Base-by-base conservation (phyloP, 2,329 filamentous ascomycete species). In the Hortaea werneckii region DNA sequence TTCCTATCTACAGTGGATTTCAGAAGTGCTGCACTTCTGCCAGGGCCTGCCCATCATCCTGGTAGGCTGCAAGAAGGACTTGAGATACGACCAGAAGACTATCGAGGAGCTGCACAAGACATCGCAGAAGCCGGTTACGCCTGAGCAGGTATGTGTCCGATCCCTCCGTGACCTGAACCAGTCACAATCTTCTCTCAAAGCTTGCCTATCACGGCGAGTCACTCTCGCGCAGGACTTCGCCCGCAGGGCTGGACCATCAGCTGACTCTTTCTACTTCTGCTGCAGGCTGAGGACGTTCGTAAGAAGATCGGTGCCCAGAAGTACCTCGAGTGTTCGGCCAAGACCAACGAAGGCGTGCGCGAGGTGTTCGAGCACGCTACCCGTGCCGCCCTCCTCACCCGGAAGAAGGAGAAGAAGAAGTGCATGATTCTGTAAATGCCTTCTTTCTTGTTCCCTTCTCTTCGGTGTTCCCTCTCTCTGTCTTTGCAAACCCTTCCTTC, bases 301-400 rank as follows among this genome's bases (percentile, higher is more conserved):
- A 95, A 95, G 86, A 73, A 74, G 69, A 75, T 75, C 53, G 71
- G 71, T 55, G 72, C 71, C 50, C 66, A 69, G 62, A 95, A 95
- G 80, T 98, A 98, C 75, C 87, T 96, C 57, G 92, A 98, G 77
- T 98, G 92, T 78, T 98, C 92, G 58, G 92, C 92, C 76, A 95
- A 95, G 82, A 96, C 89, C 69, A 95, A 94, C 74, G 88, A 96
- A 72, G 92, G 92, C 71, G 92, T 98, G 61, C 85, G 88, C 64
- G 92, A 98, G 74, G 92, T 98, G 61, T 98, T 98, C 63, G 92
- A 98, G 79, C 87, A 95, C 66, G 92, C 92, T 62, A 96, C 92
- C 61, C 89, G 92, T 56, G 71, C 89, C 63, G 90, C 90, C 62
- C 83, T 95, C 61, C 76, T 94, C 68, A 88, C 85, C 60, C 85